Evolutionary conservation across 148 eudicot genomes (phyloP).

Genomic region (Camellia granthamiana): DNA sequence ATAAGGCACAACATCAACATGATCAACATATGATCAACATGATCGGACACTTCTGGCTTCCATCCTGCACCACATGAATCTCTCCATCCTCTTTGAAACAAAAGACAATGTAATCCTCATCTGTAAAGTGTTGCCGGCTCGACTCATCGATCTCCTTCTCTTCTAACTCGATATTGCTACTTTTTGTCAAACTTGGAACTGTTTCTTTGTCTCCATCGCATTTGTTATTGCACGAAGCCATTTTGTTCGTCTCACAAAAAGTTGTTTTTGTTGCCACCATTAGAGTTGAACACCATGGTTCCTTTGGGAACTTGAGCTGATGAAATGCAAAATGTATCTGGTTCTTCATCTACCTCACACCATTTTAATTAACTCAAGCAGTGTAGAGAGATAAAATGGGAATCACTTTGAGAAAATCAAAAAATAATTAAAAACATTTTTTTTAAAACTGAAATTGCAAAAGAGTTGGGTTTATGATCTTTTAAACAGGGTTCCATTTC

Average conservation of each 20-base stretch:
- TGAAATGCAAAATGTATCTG: neutral
- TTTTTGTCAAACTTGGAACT: neutral
- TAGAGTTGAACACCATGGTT: neutral
- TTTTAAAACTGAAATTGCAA: neutral
- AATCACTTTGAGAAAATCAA: no score
- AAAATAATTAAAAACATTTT: no score
- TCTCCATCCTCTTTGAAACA: constrained; percentile 67
- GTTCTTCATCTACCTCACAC: neutral
- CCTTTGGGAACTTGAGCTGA: neutral
- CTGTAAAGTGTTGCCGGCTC: constrained; percentile 50
- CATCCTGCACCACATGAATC: constrained; percentile 51
- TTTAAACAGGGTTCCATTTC: no score
- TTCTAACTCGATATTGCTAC: neutral
- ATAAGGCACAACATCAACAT: no score
- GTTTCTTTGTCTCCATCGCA: neutral
- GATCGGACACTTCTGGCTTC: constrained; percentile 13
- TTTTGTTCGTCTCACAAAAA: neutral
- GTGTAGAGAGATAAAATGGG: neutral
- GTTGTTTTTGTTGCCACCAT: neutral
- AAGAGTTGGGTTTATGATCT: neutral
- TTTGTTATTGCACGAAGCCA: neutral
- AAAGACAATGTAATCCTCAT: constrained; percentile 72
- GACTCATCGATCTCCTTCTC: constrained; percentile 18
- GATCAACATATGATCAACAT: neutral
- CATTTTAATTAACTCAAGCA: neutral